Percentiles rank a stretch among this genome's conserved stretches.
phyloP scores from a whole-genome alignment of 352 stramenopile species.

The Pythium periplocum region DNA sequence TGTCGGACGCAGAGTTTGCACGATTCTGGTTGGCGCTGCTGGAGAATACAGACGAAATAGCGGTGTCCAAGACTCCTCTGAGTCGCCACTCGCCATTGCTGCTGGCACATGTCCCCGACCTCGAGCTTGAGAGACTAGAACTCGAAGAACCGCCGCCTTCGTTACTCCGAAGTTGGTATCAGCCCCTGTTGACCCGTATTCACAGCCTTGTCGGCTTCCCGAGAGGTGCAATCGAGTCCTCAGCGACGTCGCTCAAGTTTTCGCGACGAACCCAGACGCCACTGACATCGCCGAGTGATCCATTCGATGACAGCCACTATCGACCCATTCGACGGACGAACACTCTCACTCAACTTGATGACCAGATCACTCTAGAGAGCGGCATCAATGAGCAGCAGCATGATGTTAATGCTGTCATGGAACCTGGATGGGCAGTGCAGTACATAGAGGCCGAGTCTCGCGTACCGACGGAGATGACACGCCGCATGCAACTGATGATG shows the following conservation, averaged over 20 bases:
- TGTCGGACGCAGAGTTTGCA: slow-evolving; percentile 59
- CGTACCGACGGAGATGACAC: slow-evolving; percentile 56
- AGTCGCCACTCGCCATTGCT: too few relatives aligned
- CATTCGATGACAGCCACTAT: slow-evolving; percentile 25
- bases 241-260: neutral
- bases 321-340: slow-evolving; percentile 1
- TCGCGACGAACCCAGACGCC: slow-evolving; percentile 49
- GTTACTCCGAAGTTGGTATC: too few relatives aligned
- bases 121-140: too few relatives aligned
- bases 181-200: slow-evolving; percentile 18
- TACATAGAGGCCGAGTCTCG: slow-evolving; percentile 73
- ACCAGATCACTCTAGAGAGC: slow-evolving; percentile 2
- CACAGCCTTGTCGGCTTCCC: slow-evolving; percentile 37
- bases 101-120: too few relatives aligned
- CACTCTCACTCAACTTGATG: neutral
- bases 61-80: too few relatives aligned
- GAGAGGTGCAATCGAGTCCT: neutral
- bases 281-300: slow-evolving; percentile 58
- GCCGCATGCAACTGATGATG: slow-evolving; percentile 76
- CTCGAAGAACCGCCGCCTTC: too few relatives aligned
- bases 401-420: slow-evolving; percentile 14
- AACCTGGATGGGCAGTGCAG: slow-evolving; percentile 72
- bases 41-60: slow-evolving; percentile 15
- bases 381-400: neutral
- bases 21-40: slow-evolving; percentile 65